Evolutionary conservation across 805 yeast species (phyloP), one percentile per base, ranked within the genome.

Genomic region (Huiozyma naganishii): DNA sequence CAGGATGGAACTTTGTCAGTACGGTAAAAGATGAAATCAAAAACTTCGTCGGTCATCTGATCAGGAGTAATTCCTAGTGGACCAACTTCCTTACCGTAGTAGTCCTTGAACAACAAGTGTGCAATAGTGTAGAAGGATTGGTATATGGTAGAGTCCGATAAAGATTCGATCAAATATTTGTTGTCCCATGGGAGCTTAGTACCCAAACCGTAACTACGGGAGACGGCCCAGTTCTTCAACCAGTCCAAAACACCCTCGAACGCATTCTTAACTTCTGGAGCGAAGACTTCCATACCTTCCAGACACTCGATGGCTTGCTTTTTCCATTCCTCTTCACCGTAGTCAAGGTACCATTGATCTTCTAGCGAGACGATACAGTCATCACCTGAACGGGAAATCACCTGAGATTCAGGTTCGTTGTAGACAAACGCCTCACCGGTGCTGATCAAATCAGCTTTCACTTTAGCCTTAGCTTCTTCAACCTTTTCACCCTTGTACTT

Each of bases 151-250:
- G 97, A 90, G 66, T 92, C 98, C 33, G 96, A 85, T 55, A 92
- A 73, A 17, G 96, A 87, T 70, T 92, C 98, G 45, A 92, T 90
- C 58, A 92, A 76, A 60, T 83, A 89, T 62, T 81, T 80, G 52
- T 83, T 82, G 70, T 92, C 98, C 98, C 98, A 92, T 46, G 98
- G 98, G 52, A 92, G 77, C 61, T 71, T 80, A 45, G 97, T 80
- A 64, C 98, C 98, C 53, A 92, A 74, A 63, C 98, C 98, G 56
- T 86, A 92, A 45, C 95, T 81, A 73, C 98, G 84, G 46, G 95
- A 86, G 47, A 92, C 86, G 42, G 98, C 97, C 98, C 98, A 92
- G 72, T 88, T 89, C 70, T 83, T 85, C 59, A 92, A 77, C 98
- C 98, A 92, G 53, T 82, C 94, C 58, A 92, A 73, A 46, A 85